Conservation (phyloP, 139 green algal species). For the Spirogloea muscicola region DNA sequence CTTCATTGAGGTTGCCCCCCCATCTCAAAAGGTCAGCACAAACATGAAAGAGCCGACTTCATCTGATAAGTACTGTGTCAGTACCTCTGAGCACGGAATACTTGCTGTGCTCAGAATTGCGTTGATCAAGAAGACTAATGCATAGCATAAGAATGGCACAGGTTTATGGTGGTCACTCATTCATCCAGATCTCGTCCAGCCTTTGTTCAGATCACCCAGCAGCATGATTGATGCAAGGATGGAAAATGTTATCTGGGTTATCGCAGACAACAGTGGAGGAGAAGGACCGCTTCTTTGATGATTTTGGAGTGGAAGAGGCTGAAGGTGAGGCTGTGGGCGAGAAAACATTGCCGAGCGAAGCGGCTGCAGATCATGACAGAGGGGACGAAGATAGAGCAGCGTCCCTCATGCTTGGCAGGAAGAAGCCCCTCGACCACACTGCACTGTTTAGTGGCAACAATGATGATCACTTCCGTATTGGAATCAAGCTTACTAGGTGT, state of each 20-base stretch:
- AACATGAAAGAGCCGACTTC: no score
- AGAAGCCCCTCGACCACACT: constrained; percentile 74
- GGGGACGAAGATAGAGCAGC: constrained; percentile 33
- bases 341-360: background rate
- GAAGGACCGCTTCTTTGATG: constrained; percentile 76
- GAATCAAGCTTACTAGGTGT: constrained; percentile 83
- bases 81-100: no score
- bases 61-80: no score
- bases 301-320: constrained; percentile 65
- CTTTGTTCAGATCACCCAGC: no score
- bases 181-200: no score
- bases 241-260: no score
- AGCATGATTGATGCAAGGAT: no score
- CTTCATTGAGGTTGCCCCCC: constrained; percentile 67
- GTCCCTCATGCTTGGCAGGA: constrained; percentile 27
- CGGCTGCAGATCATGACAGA: background rate
- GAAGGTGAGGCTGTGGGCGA: constrained; percentile 32
- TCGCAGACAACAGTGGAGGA: constrained; percentile 50
- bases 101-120: no score
- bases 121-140: no score
- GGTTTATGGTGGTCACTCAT: no score
- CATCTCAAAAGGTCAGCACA: constrained; percentile 30
- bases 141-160: no score
- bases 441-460: constrained; percentile 83
- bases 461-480: constrained; percentile 92